Base-by-base conservation (phyloP, 2,329 filamentous ascomycete genomes). In the Nannizzia gypsea region DNA sequence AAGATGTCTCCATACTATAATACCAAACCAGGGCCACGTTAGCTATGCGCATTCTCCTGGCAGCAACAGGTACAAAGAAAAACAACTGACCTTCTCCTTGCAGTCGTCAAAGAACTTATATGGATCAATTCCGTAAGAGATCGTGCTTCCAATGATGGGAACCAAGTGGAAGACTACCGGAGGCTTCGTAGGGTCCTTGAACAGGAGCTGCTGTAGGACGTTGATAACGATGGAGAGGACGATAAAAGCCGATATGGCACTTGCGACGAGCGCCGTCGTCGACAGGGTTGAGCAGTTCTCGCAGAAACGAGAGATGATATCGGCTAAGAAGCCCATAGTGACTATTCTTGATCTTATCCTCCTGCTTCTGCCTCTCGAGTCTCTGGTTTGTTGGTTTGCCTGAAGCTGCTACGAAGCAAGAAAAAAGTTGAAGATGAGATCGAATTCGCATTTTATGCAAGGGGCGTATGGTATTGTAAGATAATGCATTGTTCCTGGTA, bases 51-150 rank as follows among this genome's bases (percentile, higher is more conserved):
- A 55, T 3, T 3, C 24, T n/a, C 3, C 15, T 28, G n/a, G 36
- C 9, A 36, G 22, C 20, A 5, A 15, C 15, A 24, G 13, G 22
- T 1, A n/a, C 6, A 34, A 34, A n/a, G n/a, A n/a, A n/a, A n/a
- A n/a, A n/a, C 52, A 44, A 64, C 76, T 63, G 68, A 90, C 88
- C 85, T 95, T 95, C 68, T 82, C 80, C 67, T 85, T 82, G 75
- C 84, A 82, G 67, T 80, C 67, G 67, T 81, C 80, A 72, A 85
- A 85, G 74, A 86, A 85, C 61, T 77, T 79, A 73, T 80, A 84
- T 1, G 83, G 68, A 70, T 97, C 90, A 75, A 96, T 96, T 73
- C 92, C 92, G 76, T 97, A 99, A 50, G 84, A 88, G 68, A 97
- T 80, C 62, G 93, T 96, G 78, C 87, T 96, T 64, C 92, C 92